phyloP scores from a whole-genome alignment of 2,329 filamentous ascomycete genomes.

The Diaporthe velutina region DNA sequence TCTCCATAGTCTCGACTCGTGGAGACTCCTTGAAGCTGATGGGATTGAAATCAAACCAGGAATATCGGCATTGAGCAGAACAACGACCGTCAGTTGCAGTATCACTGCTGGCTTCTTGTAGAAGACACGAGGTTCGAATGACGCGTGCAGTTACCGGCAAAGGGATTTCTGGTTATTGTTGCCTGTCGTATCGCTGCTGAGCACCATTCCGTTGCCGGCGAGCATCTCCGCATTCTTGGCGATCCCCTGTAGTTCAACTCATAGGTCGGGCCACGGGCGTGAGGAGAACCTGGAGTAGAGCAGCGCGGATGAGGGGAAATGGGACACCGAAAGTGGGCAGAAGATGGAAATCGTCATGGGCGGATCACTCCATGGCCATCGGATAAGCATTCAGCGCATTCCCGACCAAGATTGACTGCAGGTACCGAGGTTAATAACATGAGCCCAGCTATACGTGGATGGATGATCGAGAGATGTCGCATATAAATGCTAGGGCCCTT shows the following conservation, averaged over 20 bases:
- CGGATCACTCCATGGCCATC: not conserved
- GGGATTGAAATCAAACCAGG: fast-evolving
- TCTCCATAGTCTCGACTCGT: not conserved
- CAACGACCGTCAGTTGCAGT: not conserved
- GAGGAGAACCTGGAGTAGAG: conserved; percentile 10
- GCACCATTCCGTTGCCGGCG: not conserved
- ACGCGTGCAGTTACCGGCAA: not conserved
- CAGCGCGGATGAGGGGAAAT: conserved; percentile 1
- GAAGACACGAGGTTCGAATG: not conserved
- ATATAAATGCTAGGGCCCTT: not conserved
- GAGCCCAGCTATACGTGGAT: not conserved
- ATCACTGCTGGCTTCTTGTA: not conserved
- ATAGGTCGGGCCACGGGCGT: not conserved
- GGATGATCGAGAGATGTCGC: not conserved
- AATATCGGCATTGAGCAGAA: no score
- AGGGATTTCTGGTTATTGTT: not conserved
- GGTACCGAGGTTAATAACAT: not conserved
- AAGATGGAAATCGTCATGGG: not conserved
- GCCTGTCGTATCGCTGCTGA: not conserved
- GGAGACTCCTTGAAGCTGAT: not conserved
- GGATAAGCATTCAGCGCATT: not conserved
- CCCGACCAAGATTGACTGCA: not conserved
- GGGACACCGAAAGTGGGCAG: not conserved
- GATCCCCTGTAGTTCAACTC: not conserved
- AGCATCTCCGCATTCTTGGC: conserved; percentile 24